These are phyloP conservation scores for Epichloe sp. DNA, from an alignment of 2,329 filamentous ascomycete genomes.

Conservation along the genomic window DNA sequence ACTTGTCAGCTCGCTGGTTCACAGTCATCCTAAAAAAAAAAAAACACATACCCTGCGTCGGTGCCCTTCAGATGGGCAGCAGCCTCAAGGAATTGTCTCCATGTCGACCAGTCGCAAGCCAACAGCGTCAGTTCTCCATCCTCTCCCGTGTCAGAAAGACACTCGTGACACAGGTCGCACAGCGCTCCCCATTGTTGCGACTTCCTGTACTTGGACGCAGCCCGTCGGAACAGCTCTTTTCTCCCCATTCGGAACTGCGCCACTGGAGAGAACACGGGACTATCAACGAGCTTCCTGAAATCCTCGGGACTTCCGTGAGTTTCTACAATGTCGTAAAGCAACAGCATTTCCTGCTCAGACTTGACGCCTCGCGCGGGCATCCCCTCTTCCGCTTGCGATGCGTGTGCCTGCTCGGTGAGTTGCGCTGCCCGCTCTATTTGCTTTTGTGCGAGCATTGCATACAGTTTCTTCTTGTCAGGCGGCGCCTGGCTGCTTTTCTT, in stretches of 20 bases:
- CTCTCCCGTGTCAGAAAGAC: conserved; percentile 26
- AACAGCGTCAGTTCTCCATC: conserved; percentile 25
- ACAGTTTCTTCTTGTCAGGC: conserved; percentile 36
- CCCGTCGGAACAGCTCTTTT: conserved; percentile 34
- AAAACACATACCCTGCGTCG: conserved; percentile 19
- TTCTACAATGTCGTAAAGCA: conserved; percentile 34
- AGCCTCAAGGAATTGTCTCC: conserved; percentile 26
- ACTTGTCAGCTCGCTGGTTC: conserved; percentile 6
- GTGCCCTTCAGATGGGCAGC: conserved; percentile 19
- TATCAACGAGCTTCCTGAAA: conserved; percentile 25
- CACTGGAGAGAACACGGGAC: conserved; percentile 28
- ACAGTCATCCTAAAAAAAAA: not conserved
- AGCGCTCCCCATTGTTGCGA: conserved; percentile 28
- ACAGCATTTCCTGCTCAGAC: conserved; percentile 36
- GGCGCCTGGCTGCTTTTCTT: conserved; percentile 34
- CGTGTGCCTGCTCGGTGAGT: conserved; percentile 24
- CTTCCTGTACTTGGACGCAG: conserved; percentile 23
- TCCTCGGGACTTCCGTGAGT: conserved; percentile 29
- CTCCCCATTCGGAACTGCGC: conserved; percentile 31
- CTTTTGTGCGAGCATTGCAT: conserved; percentile 35
- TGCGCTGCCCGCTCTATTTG: conserved; percentile 38
- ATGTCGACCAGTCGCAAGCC: conserved; percentile 31
- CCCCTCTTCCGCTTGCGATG: conserved; percentile 8
- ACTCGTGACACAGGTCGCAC: conserved; percentile 30
- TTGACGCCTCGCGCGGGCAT: conserved; percentile 20